Base-by-base conservation (phyloP, 371 early-diverging fungal species). In the Umbelopsis sp. region DNA sequence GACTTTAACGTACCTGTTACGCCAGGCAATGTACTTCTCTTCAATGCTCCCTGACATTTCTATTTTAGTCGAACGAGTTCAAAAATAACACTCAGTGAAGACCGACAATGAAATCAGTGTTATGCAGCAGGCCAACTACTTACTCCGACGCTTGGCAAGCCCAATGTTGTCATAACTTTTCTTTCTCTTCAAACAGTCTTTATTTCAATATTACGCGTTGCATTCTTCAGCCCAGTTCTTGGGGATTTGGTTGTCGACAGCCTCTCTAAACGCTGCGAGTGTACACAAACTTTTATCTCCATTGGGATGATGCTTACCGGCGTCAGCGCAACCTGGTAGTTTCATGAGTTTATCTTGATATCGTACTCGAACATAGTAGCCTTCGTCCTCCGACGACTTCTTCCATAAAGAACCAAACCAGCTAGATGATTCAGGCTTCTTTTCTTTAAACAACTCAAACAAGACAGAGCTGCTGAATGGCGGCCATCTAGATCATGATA, bases 291-390 rank as follows among this genome's bases (percentile, higher is more conserved):
- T 74, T 63, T 87, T 72, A 29, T 90, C 92, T 0, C 84, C 80
- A 63, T 70, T 70, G 10, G 78, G 69, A 65, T 86, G 87, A 72
- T 94, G 93, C 1, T 82, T 73, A 8, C 86, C 89, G 18, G 73
- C 68, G n/a, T 70, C 73, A 25, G 74, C 73, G 66, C 94, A 94
- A 0, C 84, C 84, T 4, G 91, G 90, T 46, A 94, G 65, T 46
- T 75, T 72, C 10, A 90, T 68, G 0, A 87, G 73, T 25, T 84
- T 76, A 67, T 91, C 87, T 72, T 93, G 89, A 74, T 91, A 92
- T 69, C 83, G 81, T 12, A 93, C 86, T 38, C 92, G 86, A 1
- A 94, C 91, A 72, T 82, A 94, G 71, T 91, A 88, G 24, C 78
- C 74, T 10, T 50, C 22, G 38, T 68, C 48, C 22, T 74, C 71